Conservation (phyloP, 1,139 yeast genomes). For the Yamadazyma dendronema region DNA sequence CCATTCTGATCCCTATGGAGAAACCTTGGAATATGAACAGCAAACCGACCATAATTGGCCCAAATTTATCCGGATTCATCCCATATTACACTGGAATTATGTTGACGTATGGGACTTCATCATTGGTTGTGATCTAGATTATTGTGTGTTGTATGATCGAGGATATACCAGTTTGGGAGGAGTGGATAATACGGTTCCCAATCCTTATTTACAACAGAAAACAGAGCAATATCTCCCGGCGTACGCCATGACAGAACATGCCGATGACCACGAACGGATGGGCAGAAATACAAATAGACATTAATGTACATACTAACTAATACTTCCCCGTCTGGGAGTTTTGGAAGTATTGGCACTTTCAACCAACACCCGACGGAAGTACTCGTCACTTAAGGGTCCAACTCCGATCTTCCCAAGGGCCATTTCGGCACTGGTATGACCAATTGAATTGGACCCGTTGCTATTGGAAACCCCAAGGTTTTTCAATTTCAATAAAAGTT, state of each 20-base stretch:
- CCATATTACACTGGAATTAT: constrained; percentile 80
- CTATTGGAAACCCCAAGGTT: constrained; percentile 42
- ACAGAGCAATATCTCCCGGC: constrained; percentile 57
- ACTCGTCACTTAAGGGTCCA: constrained; percentile 65
- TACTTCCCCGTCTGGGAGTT: constrained; percentile 23
- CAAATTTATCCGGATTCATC: constrained; percentile 72
- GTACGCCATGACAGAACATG: constrained; percentile 56
- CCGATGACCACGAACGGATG: constrained; percentile 53
- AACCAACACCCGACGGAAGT: constrained; percentile 37
- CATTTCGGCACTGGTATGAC: constrained; percentile 76
- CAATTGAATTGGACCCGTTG: constrained; percentile 41
- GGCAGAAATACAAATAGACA: constrained; percentile 24
- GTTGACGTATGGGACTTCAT: constrained; percentile 75
- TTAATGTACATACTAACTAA: constrained; percentile 5
- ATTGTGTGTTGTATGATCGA: constrained; percentile 67
- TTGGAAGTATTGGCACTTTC: constrained; percentile 29
- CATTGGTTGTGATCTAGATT: constrained; percentile 47
- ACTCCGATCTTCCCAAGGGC: constrained; percentile 79
- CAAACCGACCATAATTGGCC: constrained; percentile 88
- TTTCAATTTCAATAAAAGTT: constrained; percentile 60
- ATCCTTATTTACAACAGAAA: constrained; percentile 53
- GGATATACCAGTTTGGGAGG: constrained; percentile 90
- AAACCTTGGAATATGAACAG: constrained; percentile 52
- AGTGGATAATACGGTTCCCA: constrained; percentile 57
- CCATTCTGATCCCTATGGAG: constrained; percentile 76